Percentiles rank a stretch among this genome's conserved stretches.
Evolutionary conservation across 352 stramenopile species (phyloP).

Genomic region (Globisporangium radiosum): DNA sequence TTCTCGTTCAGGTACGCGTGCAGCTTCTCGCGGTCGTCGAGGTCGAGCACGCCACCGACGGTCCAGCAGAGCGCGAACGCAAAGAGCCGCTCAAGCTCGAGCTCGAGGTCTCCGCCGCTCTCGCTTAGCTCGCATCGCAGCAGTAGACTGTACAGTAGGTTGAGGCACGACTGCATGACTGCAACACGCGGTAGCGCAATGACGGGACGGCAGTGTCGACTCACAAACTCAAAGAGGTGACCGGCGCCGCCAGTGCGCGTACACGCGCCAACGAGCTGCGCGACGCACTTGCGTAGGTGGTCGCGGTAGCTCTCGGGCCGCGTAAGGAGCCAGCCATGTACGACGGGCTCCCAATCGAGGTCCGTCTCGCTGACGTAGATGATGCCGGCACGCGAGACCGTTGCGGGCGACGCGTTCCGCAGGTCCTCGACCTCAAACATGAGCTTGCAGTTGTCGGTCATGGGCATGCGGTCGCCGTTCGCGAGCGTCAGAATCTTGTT

Average conservation of each 20-base stretch:
- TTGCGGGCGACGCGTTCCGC: conserved; percentile 88
- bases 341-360: conserved; percentile 68
- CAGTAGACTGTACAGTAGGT: conserved; percentile 55
- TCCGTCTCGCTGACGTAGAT: conserved; percentile 87
- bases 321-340: conserved; percentile 53
- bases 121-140: conserved; percentile 58
- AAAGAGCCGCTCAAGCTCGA: conserved; percentile 83
- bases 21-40: conserved; percentile 68
- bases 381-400: conserved; percentile 86
- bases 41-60: conserved; percentile 77
- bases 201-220: conserved; percentile 47
- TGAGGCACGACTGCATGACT: conserved; percentile 70
- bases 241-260: conserved; percentile 12
- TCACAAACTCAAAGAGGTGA: conserved; percentile 15
- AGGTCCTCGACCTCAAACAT: conserved; percentile 93
- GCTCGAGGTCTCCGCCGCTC: conserved; percentile 27
- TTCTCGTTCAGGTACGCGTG: conserved; percentile 61
- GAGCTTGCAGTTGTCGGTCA: conserved; percentile 87
- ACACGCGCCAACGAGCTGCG: conserved; percentile 30
- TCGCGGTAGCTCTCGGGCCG: conserved; percentile 41
- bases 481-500: conserved; percentile 92
- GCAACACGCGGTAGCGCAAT: conserved; percentile 63
- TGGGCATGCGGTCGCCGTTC: conserved; percentile 90
- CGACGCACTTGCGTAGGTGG: conserved; percentile 37
- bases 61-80: conserved; percentile 81